phyloP scores from a whole-genome alignment of 2,329 filamentous ascomycete species.

The Macrophomina pseudophaseolina region DNA sequence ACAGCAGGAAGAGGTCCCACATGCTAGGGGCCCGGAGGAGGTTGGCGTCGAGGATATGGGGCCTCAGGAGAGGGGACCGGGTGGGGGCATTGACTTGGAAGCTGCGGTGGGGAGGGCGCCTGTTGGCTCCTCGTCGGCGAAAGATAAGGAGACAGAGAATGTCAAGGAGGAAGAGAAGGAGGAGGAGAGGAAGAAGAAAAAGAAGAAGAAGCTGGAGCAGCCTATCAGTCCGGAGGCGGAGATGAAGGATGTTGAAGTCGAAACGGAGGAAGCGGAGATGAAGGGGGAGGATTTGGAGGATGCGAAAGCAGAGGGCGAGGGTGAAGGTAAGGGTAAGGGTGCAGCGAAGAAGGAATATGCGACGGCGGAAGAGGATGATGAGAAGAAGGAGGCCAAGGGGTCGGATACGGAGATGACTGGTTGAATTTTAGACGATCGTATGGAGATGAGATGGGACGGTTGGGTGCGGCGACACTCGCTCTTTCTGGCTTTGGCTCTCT shows the following conservation, averaged over 20 bases:
- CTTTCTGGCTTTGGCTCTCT: too few species aligned
- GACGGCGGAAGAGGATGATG: neutral
- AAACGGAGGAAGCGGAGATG: neutral
- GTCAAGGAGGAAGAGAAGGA: conserved; percentile 19
- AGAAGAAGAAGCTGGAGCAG: conserved; percentile 28
- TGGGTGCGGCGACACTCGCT: too few species aligned
- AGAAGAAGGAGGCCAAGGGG: neutral
- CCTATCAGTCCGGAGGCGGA: conserved; percentile 25
- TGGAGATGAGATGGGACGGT: too few species aligned
- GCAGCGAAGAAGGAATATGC: neutral
- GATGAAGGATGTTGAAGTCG: conserved; percentile 27
- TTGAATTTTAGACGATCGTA: neutral
- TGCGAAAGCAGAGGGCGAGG: neutral
- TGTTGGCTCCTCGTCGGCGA: conserved; percentile 26
- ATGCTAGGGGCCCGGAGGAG: conserved; percentile 81
- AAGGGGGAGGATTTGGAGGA: neutral
- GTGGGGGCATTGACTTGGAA: conserved; percentile 38
- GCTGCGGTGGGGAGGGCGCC: conserved; percentile 44
- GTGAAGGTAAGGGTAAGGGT: neutral
- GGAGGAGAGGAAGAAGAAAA: conserved; percentile 31
- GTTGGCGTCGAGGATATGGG: conserved; percentile 89
- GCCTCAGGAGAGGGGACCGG: conserved; percentile 60
- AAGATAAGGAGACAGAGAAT: too few species aligned
- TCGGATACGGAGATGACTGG: conserved; percentile 19
- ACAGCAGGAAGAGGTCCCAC: conserved; percentile 64